Evolutionary conservation across 169 alveolate genomes (phyloP).

Genomic region (Plasmodium reichenowi): DNA sequence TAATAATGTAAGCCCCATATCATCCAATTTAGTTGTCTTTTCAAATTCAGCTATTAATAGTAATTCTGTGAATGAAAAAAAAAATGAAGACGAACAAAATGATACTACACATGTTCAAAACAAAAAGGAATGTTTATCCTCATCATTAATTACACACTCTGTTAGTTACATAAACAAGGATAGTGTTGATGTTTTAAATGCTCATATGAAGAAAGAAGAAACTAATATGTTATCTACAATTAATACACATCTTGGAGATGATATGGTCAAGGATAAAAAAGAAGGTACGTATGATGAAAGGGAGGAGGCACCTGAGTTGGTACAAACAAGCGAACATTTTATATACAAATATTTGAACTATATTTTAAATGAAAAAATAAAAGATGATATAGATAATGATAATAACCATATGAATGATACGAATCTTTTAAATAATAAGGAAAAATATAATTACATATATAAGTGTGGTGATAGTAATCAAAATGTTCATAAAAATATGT

Average conservation of each 20-base stretch:
- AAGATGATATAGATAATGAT: neutral
- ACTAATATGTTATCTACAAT: no score
- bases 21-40: neutral
- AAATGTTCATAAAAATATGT: neutral
- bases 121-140: neutral
- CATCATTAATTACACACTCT: neutral
- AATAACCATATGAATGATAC: neutral
- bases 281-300: neutral
- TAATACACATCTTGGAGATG: neutral
- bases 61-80: neutral
- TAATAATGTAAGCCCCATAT: neutral
- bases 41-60: neutral
- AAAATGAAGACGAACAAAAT: no score
- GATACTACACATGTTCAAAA: neutral
- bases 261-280: neutral
- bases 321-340: neutral
- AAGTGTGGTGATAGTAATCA: no score
- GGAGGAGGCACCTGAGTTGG: neutral
- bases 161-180: no score
- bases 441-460: no score
- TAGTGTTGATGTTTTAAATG: no score
- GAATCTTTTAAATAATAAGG: no score
- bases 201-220: no score
- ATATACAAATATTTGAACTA: neutral
- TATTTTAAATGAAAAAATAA: constrained; percentile 15